A percentile compares a stretch with the other conserved stretches of the same genome.
These are phyloP conservation scores for Trypanosomatidae sp. DNA, from an alignment of 208 protist genomes.

Conservation along the genomic window DNA sequence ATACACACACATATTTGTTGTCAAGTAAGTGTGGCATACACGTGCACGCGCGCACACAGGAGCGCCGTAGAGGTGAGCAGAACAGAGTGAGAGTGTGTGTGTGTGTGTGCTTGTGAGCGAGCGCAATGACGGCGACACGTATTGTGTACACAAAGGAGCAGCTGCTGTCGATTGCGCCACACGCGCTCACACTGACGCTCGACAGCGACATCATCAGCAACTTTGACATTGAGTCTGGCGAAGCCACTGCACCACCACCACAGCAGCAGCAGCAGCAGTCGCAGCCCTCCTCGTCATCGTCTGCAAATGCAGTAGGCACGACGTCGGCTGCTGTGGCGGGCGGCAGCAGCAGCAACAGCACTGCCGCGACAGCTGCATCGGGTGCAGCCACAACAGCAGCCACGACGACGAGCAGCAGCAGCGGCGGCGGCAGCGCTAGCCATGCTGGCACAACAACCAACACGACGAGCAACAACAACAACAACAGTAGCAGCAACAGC, in stretches of 20 bases:
- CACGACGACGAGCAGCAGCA: neutral
- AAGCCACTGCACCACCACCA: no score
- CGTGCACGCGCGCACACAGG: neutral
- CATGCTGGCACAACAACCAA: no score
- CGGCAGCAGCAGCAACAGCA: conserved; percentile 3
- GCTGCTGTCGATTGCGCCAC: conserved; percentile 26
- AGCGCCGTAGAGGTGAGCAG: neutral
- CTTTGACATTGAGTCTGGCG: conserved; percentile 58
- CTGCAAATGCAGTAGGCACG: conserved; percentile 2
- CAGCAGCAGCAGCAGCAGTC: conserved; percentile 43
- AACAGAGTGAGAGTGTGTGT: neutral
- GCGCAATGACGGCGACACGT: conserved; percentile 8
- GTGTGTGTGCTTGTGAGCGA: neutral
- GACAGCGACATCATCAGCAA: conserved; percentile 20
- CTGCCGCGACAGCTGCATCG: no score
- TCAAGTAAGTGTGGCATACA: neutral
- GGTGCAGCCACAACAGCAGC: neutral
- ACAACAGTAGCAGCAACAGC: conserved; percentile 2
- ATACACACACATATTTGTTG: neutral
- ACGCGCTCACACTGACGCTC: conserved; percentile 13
- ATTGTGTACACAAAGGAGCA: conserved; percentile 42
- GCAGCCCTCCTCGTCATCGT: conserved; percentile 1
- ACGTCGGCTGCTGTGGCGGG: conserved; percentile 3
- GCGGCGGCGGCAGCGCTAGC: neutral
- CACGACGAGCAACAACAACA: conserved; percentile 1